Evolutionary conservation across 1,284 basidiomycete species (phyloP).

Genomic region (Naganishia sp.): DNA sequence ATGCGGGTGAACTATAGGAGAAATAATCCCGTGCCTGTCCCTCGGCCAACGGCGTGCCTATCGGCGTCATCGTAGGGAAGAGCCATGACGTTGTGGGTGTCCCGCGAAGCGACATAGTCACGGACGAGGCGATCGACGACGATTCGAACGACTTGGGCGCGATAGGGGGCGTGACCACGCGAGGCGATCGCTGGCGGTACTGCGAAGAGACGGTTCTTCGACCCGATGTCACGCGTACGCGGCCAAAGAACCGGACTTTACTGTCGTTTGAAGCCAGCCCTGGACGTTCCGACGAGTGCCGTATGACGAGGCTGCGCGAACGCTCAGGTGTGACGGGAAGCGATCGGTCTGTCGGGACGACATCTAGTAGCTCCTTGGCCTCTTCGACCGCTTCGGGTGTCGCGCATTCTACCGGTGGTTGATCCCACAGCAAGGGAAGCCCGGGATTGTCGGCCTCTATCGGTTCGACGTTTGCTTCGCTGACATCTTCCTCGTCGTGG

Average conservation of each 20-base stretch:
- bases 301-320: slow-evolving; percentile 14
- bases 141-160: slow-evolving; percentile 6
- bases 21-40: slow-evolving; percentile 20
- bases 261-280: slow-evolving; percentile 23
- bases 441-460: slow-evolving; percentile 27
- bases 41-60: slow-evolving; percentile 21
- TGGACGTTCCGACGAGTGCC: slow-evolving; percentile 22
- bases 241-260: slow-evolving; percentile 32
- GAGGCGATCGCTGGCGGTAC: slow-evolving; percentile 13
- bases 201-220: slow-evolving; percentile 17
- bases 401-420: slow-evolving; percentile 11
- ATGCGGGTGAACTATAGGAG: slow-evolving; percentile 11
- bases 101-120: slow-evolving; percentile 20
- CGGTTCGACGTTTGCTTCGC: slow-evolving; percentile 5
- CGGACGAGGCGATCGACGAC: slow-evolving; percentile 12
- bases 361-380: not conserved
- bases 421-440: slow-evolving; percentile 30
- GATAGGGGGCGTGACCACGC: slow-evolving; percentile 6
- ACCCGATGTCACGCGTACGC: slow-evolving; percentile 29
- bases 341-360: not conserved
- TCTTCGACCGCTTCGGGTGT: not conserved
- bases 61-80: slow-evolving; percentile 24
- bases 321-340: slow-evolving; percentile 16
- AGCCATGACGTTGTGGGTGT: slow-evolving; percentile 16
- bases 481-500: slow-evolving; percentile 15